phyloP scores from a whole-genome alignment of 441 rosid species.

The Arabidopsis hybrid region DNA sequence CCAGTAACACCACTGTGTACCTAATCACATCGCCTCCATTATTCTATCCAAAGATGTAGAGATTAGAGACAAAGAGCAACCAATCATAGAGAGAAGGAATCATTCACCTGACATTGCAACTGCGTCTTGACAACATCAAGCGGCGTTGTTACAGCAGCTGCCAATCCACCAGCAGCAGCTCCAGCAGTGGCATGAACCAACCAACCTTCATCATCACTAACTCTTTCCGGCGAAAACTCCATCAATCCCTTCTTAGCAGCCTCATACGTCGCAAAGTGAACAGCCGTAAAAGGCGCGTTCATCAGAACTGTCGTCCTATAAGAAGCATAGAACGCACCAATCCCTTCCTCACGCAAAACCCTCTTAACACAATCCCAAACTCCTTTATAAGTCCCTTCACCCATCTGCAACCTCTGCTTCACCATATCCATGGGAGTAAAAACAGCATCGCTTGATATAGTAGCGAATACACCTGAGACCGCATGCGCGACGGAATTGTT shows the following conservation, averaged over 20 bases:
- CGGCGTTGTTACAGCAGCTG: conserved; percentile 80
- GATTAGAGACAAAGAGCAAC: conserved; percentile 14
- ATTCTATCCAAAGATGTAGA: neutral
- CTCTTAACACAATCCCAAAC: conserved; percentile 73
- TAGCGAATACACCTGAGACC: conserved; percentile 78
- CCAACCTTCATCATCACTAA: conserved; percentile 63
- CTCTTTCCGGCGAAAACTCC: conserved; percentile 74
- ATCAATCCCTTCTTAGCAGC: conserved; percentile 71
- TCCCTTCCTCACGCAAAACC: conserved; percentile 77
- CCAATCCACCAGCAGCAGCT: conserved; percentile 84
- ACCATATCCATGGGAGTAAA: conserved; percentile 97
- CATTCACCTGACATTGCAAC: conserved; percentile 89
- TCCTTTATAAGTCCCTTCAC: conserved; percentile 63
- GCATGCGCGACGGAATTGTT: conserved; percentile 77
- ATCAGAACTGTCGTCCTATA: conserved; percentile 87
- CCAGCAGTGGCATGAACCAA: conserved; percentile 91
- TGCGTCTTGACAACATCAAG: conserved; percentile 94
- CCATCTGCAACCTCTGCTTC: conserved; percentile 88
- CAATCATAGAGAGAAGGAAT: neutral
- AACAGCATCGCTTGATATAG: conserved; percentile 84
- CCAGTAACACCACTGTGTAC: neutral
- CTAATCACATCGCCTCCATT: conserved; percentile 1
- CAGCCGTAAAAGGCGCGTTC: conserved; percentile 95
- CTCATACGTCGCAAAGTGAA: conserved; percentile 84
- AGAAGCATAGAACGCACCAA: conserved; percentile 84